phyloP scores from a whole-genome alignment of 352 stramenopile genomes.

The Phytophthora pluvialis region DNA sequence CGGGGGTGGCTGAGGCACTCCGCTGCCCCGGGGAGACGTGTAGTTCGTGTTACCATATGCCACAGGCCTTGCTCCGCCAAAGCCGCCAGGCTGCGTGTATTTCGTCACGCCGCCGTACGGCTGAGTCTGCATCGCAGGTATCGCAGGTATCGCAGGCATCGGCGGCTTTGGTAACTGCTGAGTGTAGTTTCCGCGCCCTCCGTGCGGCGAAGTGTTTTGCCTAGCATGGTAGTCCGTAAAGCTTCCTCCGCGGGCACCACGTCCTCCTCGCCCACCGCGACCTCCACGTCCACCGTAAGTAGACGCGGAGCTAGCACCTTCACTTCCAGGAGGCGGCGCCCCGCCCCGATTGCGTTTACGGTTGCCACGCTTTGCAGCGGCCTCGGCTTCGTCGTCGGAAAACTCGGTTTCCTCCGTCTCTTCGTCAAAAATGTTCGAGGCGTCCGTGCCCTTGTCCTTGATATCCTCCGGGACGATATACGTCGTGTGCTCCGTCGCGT shows the following conservation, averaged over 20 bases:
- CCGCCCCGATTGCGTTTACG: constrained; percentile 68
- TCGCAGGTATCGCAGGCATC: constrained; percentile 9
- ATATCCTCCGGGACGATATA: constrained; percentile 82
- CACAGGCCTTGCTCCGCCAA: constrained; percentile 19
- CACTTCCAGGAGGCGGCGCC: constrained; percentile 6
- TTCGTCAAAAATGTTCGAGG: constrained; percentile 89
- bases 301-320: constrained; percentile 7
- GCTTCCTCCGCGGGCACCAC: constrained; percentile 25
- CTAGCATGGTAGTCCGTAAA: constrained; percentile 27
- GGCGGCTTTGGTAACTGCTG: constrained; percentile 19
- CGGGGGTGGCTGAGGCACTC: constrained; percentile 30
- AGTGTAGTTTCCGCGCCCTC: constrained; percentile 13
- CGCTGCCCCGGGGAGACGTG: constrained; percentile 35
- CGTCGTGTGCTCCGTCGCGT: constrained; percentile 78
- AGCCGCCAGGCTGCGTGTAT: constrained; percentile 51
- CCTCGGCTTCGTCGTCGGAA: constrained; percentile 87
- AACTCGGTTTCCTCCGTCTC: constrained; percentile 78
- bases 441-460: constrained; percentile 84
- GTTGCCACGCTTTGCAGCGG: constrained; percentile 68
- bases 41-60: constrained; percentile 51
- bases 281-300: constrained; percentile 18
- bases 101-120: constrained; percentile 53
- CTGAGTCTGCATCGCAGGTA: constrained; percentile 45
- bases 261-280: constrained; percentile 31
- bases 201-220: constrained; percentile 13